These are phyloP conservation scores for Collariella sp. DNA, from an alignment of 495 filamentous ascomycete species.

Conservation along the genomic window DNA sequence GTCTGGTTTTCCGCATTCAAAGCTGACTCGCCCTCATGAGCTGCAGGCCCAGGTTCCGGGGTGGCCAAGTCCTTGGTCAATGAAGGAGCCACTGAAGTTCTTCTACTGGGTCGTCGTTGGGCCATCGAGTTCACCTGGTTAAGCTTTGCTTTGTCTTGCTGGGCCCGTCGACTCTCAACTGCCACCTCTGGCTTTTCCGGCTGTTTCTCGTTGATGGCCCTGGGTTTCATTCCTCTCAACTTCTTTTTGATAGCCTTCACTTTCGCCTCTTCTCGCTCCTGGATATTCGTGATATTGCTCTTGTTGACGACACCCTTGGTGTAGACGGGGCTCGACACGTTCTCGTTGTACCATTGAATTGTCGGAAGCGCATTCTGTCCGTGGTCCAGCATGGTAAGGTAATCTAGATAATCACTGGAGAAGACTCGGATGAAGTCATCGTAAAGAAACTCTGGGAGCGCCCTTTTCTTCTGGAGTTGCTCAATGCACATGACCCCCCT, in stretches of 20 bases:
- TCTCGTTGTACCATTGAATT: constrained; percentile 38
- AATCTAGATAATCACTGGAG: constrained; percentile 34
- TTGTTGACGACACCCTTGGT: constrained; percentile 29
- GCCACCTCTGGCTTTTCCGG: background rate
- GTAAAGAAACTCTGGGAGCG: constrained; percentile 45
- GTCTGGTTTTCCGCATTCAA: background rate
- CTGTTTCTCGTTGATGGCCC: too few relatives aligned
- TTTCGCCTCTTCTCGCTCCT: constrained; percentile 14
- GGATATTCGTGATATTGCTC: constrained; percentile 26
- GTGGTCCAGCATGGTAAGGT: constrained; percentile 23
- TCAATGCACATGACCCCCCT: constrained; percentile 47
- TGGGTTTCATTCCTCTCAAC: too few relatives aligned
- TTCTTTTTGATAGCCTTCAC: constrained; percentile 11
- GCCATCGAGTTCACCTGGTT: background rate
- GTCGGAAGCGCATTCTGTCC: constrained; percentile 23
- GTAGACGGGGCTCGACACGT: constrained; percentile 33
- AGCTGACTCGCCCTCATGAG: background rate
- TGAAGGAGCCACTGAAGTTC: background rate
- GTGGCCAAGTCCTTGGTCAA: background rate
- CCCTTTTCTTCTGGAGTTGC: constrained; percentile 32
- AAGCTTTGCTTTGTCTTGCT: background rate
- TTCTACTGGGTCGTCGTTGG: background rate
- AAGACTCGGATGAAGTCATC: constrained; percentile 59
- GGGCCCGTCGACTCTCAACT: background rate
- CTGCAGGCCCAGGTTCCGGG: background rate